Conservation (phyloP, 2,329 filamentous ascomycete species). For the Chrysosporium keratinophilum region DNA sequence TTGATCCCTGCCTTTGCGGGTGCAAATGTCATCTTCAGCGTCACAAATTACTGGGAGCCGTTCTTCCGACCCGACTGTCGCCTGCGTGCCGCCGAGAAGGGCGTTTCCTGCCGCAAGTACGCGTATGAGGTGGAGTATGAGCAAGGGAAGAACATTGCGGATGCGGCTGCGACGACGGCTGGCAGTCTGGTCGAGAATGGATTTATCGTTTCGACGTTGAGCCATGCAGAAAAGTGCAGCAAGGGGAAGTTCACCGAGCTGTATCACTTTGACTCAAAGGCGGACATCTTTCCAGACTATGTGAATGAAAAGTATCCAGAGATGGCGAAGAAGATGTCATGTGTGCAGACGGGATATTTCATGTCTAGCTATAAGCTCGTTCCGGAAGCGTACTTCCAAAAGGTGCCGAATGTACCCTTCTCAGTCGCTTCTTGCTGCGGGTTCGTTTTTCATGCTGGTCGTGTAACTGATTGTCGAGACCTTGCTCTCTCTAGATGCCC, state of each 20-base stretch:
- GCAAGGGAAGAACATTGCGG: conserved; percentile 32
- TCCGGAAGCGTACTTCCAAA: conserved; percentile 39
- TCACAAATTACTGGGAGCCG: conserved; percentile 41
- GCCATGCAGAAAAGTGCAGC: conserved; percentile 40
- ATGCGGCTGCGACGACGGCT: conserved; percentile 31
- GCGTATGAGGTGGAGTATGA: conserved; percentile 28
- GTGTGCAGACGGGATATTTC: conserved; percentile 43
- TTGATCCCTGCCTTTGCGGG: conserved; percentile 33
- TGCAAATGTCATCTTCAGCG: conserved; percentile 41
- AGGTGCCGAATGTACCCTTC: conserved; percentile 26
- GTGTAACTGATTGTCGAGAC: neutral
- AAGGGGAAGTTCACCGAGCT: conserved; percentile 39
- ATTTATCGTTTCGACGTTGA: conserved; percentile 45
- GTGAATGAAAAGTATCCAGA: conserved; percentile 34
- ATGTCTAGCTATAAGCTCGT: conserved; percentile 41
- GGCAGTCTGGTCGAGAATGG: conserved; percentile 39
- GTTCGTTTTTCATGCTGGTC: neutral
- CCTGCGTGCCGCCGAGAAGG: conserved; percentile 29
- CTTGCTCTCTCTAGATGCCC: conserved; percentile 21
- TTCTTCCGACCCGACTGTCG: conserved; percentile 36
- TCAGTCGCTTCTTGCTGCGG: too few species aligned
- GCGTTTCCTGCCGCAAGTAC: conserved; percentile 36
- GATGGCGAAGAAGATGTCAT: conserved; percentile 41
- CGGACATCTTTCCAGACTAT: conserved; percentile 40
- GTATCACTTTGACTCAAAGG: conserved; percentile 43